Conservation (phyloP, 1,284 basidiomycete genomes). For the Naganishia cerealis region DNA sequence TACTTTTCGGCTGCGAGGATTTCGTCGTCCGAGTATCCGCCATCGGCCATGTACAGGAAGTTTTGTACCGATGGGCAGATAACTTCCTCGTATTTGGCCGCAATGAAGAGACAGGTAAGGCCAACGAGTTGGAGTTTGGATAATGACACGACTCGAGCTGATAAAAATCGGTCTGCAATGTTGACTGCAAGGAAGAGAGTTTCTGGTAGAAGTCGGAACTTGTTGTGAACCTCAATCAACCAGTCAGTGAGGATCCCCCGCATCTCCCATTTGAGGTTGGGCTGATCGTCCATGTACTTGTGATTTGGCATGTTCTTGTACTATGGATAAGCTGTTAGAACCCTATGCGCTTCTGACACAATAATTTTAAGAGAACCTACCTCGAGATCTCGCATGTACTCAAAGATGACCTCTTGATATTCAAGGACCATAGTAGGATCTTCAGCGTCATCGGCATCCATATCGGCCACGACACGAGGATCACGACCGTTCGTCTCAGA, state of each 20-base stretch:
- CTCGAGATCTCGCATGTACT: constrained; percentile 77
- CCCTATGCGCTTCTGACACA: not conserved
- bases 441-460: constrained; percentile 89
- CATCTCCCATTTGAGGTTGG: constrained; percentile 89
- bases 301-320: constrained; percentile 78
- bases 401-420: constrained; percentile 91
- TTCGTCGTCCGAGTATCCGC: constrained; percentile 79
- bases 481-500: constrained; percentile 38
- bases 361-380: constrained; percentile 60
- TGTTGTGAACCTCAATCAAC: constrained; percentile 92
- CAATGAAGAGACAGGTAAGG: constrained; percentile 87
- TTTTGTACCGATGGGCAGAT: constrained; percentile 84
- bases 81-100: constrained; percentile 95
- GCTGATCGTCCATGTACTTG: constrained; percentile 86
- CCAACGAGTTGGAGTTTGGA: constrained; percentile 94
- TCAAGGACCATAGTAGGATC: constrained; percentile 97
- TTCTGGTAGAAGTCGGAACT: constrained; percentile 90
- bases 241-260: constrained; percentile 93
- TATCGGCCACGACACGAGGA: constrained; percentile 66
- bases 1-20: constrained; percentile 93
- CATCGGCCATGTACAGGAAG: constrained; percentile 85
- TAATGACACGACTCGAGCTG: constrained; percentile 81
- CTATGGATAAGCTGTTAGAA: constrained; percentile 54
- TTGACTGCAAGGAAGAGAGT: constrained; percentile 93
- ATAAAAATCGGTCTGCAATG: constrained; percentile 95